Evolutionary conservation across 2,329 filamentous ascomycete species (phyloP).

Genomic region (Escovopsis sp.): DNA sequence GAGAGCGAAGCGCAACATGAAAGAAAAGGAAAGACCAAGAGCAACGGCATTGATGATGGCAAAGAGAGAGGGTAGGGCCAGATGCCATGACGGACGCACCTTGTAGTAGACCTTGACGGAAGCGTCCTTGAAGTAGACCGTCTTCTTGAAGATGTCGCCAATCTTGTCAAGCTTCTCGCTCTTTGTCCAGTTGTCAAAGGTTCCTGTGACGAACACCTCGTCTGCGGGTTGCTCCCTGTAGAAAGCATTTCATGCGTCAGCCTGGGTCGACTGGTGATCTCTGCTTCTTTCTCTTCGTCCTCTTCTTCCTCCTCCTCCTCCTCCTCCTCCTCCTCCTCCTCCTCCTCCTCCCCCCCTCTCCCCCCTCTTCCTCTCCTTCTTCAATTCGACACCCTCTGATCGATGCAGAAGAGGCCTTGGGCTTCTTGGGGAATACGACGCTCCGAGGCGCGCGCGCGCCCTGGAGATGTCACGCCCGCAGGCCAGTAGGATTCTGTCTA

Average conservation of each 20-base stretch:
- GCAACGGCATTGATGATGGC: neutral
- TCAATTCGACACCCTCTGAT: neutral
- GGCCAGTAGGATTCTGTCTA: conserved; percentile 1
- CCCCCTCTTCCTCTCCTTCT: neutral
- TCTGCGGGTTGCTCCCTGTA: conserved; percentile 67
- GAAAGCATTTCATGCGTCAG: neutral
- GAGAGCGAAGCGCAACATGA: neutral
- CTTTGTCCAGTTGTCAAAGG: conserved; percentile 89
- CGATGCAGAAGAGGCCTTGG: neutral
- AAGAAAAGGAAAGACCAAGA: conserved; percentile 1
- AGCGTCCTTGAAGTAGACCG: conserved; percentile 53
- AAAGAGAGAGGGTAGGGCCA: neutral
- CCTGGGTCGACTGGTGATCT: neutral
- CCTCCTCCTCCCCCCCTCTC: too few species aligned
- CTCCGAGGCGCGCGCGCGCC: neutral
- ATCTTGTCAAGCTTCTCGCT: conserved; percentile 69
- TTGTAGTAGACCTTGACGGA: conserved; percentile 82
- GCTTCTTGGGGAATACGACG: conserved; percentile 1
- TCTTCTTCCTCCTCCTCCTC: neutral
- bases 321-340: too few species aligned
- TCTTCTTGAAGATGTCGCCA: conserved; percentile 62
- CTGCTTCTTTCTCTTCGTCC: neutral
- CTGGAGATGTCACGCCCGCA: neutral
- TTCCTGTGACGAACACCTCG: conserved; percentile 89
- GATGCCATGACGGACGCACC: conserved; percentile 36